Percentiles rank a stretch among this genome's conserved stretches.
These are phyloP conservation scores for Citrullus colocynthis DNA, from an alignment of 306 rosid species.

Conservation along the genomic window DNA sequence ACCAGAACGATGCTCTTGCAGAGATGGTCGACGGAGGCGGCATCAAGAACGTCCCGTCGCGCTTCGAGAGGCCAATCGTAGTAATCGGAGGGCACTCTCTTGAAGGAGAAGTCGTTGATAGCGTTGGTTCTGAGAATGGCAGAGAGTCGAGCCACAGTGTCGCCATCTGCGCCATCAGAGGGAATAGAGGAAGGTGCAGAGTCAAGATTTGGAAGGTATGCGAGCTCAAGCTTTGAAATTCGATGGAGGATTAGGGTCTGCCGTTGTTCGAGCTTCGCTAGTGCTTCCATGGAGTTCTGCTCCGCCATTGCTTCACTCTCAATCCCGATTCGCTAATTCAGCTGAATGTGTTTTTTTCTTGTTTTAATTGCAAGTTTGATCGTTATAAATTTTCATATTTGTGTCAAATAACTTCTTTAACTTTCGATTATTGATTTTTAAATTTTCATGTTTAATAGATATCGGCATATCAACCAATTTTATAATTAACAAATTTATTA, in stretches of 20 bases:
- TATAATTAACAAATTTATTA: no score
- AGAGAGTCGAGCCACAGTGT: slow-evolving; percentile 58
- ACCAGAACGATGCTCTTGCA: slow-evolving; percentile 95
- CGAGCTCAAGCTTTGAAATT: slow-evolving; percentile 30
- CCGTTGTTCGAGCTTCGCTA: slow-evolving; percentile 29
- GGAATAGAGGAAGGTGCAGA: background rate
- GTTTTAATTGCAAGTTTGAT: no score
- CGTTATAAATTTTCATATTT: no score
- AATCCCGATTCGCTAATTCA: background rate
- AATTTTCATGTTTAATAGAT: no score
- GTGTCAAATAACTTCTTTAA: no score
- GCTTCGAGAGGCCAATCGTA: slow-evolving; percentile 76
- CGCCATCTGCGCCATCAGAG: slow-evolving; percentile 1
- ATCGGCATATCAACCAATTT: no score
- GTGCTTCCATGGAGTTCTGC: slow-evolving; percentile 25
- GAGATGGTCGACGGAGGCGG: slow-evolving; percentile 67
- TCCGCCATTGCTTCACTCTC: background rate
- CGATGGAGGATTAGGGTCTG: slow-evolving; percentile 22
- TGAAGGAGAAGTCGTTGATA: slow-evolving; percentile 59
- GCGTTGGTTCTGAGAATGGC: slow-evolving; percentile 37
- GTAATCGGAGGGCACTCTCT: slow-evolving; percentile 55
- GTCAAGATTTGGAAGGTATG: slow-evolving; percentile 9
- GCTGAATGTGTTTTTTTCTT: background rate
- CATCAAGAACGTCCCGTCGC: slow-evolving; percentile 53
- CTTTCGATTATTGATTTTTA: no score